phyloP scores from a whole-genome alignment of 2,329 filamentous ascomycete species.

The Neurospora sp. region DNA sequence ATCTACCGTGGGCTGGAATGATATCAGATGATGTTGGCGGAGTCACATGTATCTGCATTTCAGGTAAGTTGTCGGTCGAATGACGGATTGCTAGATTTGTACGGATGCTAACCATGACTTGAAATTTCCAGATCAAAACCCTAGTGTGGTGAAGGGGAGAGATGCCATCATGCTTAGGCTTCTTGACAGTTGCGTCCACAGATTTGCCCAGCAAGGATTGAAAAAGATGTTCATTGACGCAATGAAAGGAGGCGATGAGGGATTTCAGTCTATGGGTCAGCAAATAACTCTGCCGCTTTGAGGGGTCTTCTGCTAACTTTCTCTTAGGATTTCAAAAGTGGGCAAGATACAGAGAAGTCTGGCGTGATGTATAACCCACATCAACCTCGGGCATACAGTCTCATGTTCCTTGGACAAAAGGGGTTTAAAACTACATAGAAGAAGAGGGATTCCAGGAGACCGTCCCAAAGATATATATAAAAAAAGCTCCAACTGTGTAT shows the following conservation, averaged over 20 bases:
- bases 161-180: constrained; percentile 44
- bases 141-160: constrained; percentile 32
- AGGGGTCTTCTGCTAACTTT: not conserved
- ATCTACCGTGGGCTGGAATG: constrained; percentile 45
- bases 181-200: constrained; percentile 40
- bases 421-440: not conserved
- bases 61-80: constrained; percentile 31
- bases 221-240: constrained; percentile 45
- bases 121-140: constrained; percentile 30
- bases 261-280: constrained; percentile 42
- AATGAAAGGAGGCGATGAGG: constrained; percentile 39
- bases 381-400: not conserved
- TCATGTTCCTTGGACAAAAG: not conserved
- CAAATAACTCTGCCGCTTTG: not conserved
- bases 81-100: not conserved
- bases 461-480: not conserved
- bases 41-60: constrained; percentile 50
- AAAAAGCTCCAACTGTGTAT: not conserved
- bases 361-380: constrained; percentile 29
- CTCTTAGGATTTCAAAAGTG: constrained; percentile 47
- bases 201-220: constrained; percentile 40
- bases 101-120: constrained; percentile 3
- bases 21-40: constrained; percentile 45
- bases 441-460: not conserved
- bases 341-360: constrained; percentile 47